phyloP scores from a whole-genome alignment of 192 early-diverging fungal genomes.

The Podila verticillata region DNA sequence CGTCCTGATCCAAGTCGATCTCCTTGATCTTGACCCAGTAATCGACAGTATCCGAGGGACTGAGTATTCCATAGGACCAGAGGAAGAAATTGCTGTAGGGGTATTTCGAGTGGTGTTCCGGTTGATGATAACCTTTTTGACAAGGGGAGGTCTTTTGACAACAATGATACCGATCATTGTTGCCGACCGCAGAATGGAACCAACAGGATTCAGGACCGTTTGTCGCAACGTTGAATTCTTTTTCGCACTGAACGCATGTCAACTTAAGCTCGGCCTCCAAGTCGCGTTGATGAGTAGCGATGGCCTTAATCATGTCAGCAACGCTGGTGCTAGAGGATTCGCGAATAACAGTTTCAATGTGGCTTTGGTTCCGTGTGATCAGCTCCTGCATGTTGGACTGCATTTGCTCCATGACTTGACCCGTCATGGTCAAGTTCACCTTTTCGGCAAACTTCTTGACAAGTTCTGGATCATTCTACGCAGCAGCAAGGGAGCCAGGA shows the following conservation, averaged over 20 bases:
- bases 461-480: conserved; percentile 45
- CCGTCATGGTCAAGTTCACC: conserved; percentile 43
- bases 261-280: conserved; percentile 43
- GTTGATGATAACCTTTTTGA: conserved; percentile 23
- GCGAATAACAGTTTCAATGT: conserved; percentile 24
- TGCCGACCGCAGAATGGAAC: conserved; percentile 32
- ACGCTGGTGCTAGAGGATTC: conserved; percentile 41
- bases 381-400: conserved; percentile 46
- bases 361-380: conserved; percentile 37
- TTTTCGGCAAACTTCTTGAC: conserved; percentile 52
- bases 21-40: conserved; percentile 36
- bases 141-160: conserved; percentile 44
- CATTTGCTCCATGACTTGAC: conserved; percentile 53
- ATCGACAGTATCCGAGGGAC: conserved; percentile 49
- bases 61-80: conserved; percentile 24
- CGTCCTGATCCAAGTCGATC: conserved; percentile 34
- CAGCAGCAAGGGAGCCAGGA: background rate
- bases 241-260: conserved; percentile 51
- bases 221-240: conserved; percentile 41
- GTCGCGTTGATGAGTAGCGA: conserved; percentile 30
- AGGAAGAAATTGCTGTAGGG: conserved; percentile 45
- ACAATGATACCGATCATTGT: conserved; percentile 25
- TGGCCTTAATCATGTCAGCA: conserved; percentile 44
- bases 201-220: conserved; percentile 47
- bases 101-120: conserved; percentile 49